A percentile compares a stretch with the other conserved stretches of the same genome.
These are phyloP conservation scores for Exophiala spinifera DNA, from an alignment of 2,329 filamentous ascomycete genomes.

Conservation along the genomic window DNA sequence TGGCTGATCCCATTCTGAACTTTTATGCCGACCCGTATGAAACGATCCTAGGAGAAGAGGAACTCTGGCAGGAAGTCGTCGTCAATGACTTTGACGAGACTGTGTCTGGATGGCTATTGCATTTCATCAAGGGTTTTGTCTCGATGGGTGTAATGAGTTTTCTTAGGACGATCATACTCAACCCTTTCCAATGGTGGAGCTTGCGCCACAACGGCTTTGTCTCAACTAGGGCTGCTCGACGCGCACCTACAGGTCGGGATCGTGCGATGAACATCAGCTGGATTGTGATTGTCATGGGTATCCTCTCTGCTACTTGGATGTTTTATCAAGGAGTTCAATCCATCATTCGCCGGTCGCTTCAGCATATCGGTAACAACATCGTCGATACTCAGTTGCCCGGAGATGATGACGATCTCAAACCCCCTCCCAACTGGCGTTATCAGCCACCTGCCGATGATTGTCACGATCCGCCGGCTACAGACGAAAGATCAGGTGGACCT, in stretches of 20 bases:
- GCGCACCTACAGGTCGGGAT: constrained; percentile 62
- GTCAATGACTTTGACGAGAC: constrained; percentile 14
- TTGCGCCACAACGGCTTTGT: constrained; percentile 61
- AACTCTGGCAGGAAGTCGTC: constrained; percentile 31
- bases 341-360: constrained; percentile 25
- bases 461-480: background rate
- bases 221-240: constrained; percentile 19
- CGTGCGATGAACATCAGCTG: constrained; percentile 76
- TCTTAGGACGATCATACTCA: constrained; percentile 71
- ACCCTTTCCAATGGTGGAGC: constrained; percentile 73
- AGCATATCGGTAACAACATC: constrained; percentile 29
- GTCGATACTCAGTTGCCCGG: constrained; percentile 29
- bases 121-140: constrained; percentile 87
- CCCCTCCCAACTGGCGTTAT: constrained; percentile 26
- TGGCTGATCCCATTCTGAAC: constrained; percentile 89
- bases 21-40: constrained; percentile 77
- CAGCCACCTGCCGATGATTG: constrained; percentile 1
- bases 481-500: background rate
- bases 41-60: constrained; percentile 47
- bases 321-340: constrained; percentile 29
- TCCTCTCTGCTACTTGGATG: constrained; percentile 38
- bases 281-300: constrained; percentile 74
- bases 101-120: constrained; percentile 68
- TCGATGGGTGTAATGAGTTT: constrained; percentile 84
- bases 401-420: constrained; percentile 30